phyloP scores from a whole-genome alignment of 2,329 filamentous ascomycete genomes.

The Colletotrichum kahawae region DNA sequence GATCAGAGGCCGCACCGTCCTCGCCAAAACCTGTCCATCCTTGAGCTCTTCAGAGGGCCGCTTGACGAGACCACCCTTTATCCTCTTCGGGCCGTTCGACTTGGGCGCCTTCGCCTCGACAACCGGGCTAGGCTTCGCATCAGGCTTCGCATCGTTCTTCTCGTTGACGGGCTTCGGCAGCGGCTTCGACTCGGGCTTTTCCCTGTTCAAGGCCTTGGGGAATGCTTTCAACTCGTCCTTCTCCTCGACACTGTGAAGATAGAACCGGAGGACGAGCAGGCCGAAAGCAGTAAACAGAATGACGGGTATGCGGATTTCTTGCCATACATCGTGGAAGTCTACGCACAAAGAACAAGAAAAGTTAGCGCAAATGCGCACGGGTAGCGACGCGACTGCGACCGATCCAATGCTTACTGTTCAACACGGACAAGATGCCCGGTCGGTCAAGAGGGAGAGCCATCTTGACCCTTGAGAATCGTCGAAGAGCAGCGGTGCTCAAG shows the following conservation, averaged over 20 bases:
- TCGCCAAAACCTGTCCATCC: constrained; percentile 32
- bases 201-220: constrained; percentile 6
- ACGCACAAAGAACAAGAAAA: background rate
- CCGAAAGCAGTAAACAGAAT: constrained; percentile 15
- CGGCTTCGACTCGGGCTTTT: background rate
- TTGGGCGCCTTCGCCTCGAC: constrained; percentile 33
- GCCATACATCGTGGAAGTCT: constrained; percentile 21
- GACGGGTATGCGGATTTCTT: constrained; percentile 22
- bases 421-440: background rate
- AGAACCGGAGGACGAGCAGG: constrained; percentile 19
- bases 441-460: constrained; percentile 1
- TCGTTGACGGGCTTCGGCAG: constrained; percentile 13
- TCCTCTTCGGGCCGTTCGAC: constrained; percentile 51
- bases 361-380: background rate
- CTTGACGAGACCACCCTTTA: constrained; percentile 46
- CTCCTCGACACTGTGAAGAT: constrained; percentile 14
- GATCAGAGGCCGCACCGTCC: constrained; percentile 72
- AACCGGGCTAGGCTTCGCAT: constrained; percentile 13
- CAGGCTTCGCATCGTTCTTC: constrained; percentile 11
- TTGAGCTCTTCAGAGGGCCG: background rate
- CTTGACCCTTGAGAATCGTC: background rate
- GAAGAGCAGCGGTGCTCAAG: constrained; percentile 4
- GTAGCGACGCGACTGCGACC: background rate
- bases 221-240: constrained; percentile 17
- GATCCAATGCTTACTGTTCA: constrained; percentile 4